Evolutionary conservation across 305 asterid genomes (phyloP).

Genomic region (Fraxinus baroniana): DNA sequence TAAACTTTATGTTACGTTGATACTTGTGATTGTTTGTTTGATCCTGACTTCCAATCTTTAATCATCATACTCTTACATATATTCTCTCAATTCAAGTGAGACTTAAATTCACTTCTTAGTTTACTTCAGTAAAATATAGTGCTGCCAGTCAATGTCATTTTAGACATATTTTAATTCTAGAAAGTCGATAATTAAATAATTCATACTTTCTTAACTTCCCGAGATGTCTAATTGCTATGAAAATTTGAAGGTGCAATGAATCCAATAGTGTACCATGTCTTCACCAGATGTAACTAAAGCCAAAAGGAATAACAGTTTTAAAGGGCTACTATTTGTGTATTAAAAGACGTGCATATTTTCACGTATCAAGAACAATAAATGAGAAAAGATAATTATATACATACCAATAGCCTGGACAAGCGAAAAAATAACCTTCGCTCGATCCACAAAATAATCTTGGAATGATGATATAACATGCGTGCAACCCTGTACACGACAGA

Average conservation of each 20-base stretch:
- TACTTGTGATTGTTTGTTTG: not conserved
- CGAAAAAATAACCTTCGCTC: constrained; percentile 58
- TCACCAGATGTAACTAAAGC: not conserved
- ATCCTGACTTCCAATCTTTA: not conserved
- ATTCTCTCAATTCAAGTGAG: not conserved
- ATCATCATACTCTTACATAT: not conserved
- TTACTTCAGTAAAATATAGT: not conserved
- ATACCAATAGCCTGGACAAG: constrained; percentile 91
- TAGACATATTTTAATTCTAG: not conserved
- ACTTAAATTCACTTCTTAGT: not conserved
- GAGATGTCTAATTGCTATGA: not conserved
- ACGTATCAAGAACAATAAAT: not conserved
- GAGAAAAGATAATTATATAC: constrained; percentile 1
- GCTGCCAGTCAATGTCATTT: not conserved
- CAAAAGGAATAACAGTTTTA: not conserved
- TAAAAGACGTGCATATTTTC: not conserved
- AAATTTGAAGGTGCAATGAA: not conserved
- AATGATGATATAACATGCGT: constrained; percentile 54
- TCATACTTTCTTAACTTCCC: not conserved
- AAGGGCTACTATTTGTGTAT: not conserved
- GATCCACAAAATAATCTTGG: constrained; percentile 53
- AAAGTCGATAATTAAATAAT: not conserved
- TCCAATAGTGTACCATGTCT: not conserved
- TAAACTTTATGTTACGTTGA: not conserved
- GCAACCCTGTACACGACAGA: constrained; percentile 62